Evolutionary conservation across 305 asterid species (phyloP).

Genomic region (Fraxinus albicans): DNA sequence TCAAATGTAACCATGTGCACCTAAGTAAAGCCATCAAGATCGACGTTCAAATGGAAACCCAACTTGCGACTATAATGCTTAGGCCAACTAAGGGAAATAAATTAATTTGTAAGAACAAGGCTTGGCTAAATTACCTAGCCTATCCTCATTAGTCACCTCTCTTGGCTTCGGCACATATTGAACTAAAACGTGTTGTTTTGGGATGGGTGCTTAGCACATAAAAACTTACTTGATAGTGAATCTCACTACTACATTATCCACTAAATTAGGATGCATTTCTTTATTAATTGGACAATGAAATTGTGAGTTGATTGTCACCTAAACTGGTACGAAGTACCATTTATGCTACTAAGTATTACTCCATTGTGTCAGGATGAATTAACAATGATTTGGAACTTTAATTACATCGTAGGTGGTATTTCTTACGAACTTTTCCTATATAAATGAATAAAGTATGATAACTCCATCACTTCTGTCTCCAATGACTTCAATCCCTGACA

Average conservation of each 20-base stretch:
- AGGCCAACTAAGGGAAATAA: neutral
- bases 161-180: neutral
- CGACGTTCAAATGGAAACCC: neutral
- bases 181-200: neutral
- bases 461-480: neutral
- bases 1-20: neutral
- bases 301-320: neutral
- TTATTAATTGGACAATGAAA: neutral
- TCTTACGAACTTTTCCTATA: neutral
- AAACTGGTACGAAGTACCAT: neutral
- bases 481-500: neutral
- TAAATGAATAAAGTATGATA: neutral
- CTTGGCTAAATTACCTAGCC: neutral
- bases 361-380: neutral
- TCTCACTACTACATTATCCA: neutral
- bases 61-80: neutral
- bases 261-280: neutral
- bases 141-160: neutral
- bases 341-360: neutral
- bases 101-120: neutral
- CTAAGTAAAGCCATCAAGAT: neutral
- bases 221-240: neutral
- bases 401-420: neutral
- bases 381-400: neutral
- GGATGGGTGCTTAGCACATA: neutral